Evolutionary conservation across 169 alveolate genomes (phyloP).

Genomic region (Plasmodium ovale): DNA sequence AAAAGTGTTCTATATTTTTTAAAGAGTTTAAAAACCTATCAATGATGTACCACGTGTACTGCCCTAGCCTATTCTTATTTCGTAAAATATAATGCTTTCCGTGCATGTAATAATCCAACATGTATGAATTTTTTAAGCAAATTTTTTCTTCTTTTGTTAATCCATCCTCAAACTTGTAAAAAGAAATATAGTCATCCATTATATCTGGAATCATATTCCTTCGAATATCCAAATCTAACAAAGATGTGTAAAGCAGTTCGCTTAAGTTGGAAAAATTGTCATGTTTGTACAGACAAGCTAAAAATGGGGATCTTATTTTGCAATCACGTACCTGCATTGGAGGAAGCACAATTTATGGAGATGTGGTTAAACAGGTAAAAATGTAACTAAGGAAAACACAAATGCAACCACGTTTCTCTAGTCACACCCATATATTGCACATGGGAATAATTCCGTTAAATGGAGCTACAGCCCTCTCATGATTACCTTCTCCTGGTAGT

Average conservation of each 20-base stretch:
- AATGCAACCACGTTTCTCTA: no score
- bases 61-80: constrained; percentile 84
- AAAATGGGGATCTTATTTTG: constrained; percentile 68
- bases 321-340: constrained; percentile 18
- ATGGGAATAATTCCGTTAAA: no score
- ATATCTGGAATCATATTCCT: constrained; percentile 70
- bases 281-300: constrained; percentile 31
- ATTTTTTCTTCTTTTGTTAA: constrained; percentile 59
- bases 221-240: constrained; percentile 35
- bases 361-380: no score
- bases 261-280: constrained; percentile 21
- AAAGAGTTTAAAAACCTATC: constrained; percentile 78
- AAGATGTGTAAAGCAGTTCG: constrained; percentile 65
- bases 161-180: constrained; percentile 58
- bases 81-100: constrained; percentile 80
- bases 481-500: constrained; percentile 41
- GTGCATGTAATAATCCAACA: constrained; percentile 84
- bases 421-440: no score
- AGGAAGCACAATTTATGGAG: no score
- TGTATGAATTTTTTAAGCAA: constrained; percentile 81
- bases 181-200: constrained; percentile 31
- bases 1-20: constrained; percentile 76
- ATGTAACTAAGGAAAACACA: not conserved
- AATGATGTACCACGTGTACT: constrained; percentile 84
- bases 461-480: no score